A percentile compares a stretch with the other conserved stretches of the same genome.
Conservation (phyloP, 2,329 filamentous ascomycete species). For the Alternaria hordeiaustralica region DNA sequence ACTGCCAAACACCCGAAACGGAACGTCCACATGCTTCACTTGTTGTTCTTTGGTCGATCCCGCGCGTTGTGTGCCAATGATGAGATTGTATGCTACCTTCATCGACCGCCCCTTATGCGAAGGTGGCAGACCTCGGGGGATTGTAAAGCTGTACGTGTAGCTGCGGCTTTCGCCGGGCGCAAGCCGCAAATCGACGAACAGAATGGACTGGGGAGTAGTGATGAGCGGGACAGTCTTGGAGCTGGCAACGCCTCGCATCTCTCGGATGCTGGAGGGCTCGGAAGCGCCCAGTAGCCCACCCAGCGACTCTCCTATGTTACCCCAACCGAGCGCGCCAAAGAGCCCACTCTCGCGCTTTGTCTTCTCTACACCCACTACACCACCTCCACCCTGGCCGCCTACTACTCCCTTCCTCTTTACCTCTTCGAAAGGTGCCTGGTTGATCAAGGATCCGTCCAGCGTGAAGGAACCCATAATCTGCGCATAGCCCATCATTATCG, state of each 20-base stretch:
- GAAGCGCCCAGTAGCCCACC: constrained; percentile 84
- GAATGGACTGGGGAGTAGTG: constrained; percentile 92
- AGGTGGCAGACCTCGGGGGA: constrained; percentile 89
- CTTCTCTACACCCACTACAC: constrained; percentile 81
- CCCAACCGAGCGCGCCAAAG: constrained; percentile 85
- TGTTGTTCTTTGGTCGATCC: constrained; percentile 77
- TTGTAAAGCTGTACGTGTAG: constrained; percentile 83
- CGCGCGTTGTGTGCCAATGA: constrained; percentile 88
- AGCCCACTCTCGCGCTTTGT: constrained; percentile 79
- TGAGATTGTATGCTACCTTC: constrained; percentile 89
- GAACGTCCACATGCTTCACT: constrained; percentile 88
- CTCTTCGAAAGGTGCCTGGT: constrained; percentile 88
- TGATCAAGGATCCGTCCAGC: constrained; percentile 88
- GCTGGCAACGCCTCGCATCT: constrained; percentile 88
- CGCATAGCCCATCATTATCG: constrained; percentile 96
- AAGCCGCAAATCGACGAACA: constrained; percentile 91
- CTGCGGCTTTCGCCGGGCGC: constrained; percentile 86
- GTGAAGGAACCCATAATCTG: constrained; percentile 93
- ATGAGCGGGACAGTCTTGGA: constrained; percentile 87
- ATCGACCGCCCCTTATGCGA: constrained; percentile 90
- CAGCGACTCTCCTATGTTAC: constrained; percentile 83
- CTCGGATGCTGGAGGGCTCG: constrained; percentile 90
- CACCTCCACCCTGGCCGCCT: constrained; percentile 80
- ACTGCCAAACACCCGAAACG: constrained; percentile 90
- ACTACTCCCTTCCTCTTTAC: constrained; percentile 94